Evolutionary conservation across 2,329 filamentous ascomycete genomes (phyloP).

Genomic region (Thielaviopsis euricoi): DNA sequence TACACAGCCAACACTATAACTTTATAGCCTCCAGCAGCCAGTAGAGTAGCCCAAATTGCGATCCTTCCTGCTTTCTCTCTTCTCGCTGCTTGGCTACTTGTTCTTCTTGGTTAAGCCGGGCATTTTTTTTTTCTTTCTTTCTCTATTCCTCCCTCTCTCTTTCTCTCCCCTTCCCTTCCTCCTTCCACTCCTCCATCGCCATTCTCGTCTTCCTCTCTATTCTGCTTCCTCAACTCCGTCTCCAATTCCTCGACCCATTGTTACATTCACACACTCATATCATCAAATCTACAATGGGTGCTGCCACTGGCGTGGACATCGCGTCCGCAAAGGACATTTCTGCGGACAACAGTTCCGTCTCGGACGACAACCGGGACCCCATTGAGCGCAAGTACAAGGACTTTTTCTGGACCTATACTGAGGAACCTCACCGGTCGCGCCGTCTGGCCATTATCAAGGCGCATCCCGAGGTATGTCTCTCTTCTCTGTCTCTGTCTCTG

Average conservation of each 20-base stretch:
- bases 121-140: conserved; percentile 5
- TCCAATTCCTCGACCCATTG: no score
- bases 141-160: background rate
- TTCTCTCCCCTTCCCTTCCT: background rate
- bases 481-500: conserved; percentile 4
- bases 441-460: conserved; percentile 93
- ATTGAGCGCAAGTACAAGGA: conserved; percentile 20
- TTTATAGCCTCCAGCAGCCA: background rate
- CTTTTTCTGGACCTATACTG: conserved; percentile 99
- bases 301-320: conserved; percentile 3
- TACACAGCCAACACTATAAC: no score
- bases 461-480: conserved; percentile 62
- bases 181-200: background rate
- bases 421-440: conserved; percentile 86
- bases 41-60: background rate
- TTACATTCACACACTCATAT: no score
- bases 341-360: background rate
- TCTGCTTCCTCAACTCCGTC: background rate
- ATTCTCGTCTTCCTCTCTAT: background rate
- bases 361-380: conserved; percentile 8
- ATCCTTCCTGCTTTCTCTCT: background rate
- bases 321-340: conserved; percentile 1
- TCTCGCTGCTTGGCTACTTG: background rate
- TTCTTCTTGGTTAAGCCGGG: background rate
- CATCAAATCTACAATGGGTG: background rate